Base-by-base conservation (phyloP, 305 asterid species). In the Solanum chacoense region DNA sequence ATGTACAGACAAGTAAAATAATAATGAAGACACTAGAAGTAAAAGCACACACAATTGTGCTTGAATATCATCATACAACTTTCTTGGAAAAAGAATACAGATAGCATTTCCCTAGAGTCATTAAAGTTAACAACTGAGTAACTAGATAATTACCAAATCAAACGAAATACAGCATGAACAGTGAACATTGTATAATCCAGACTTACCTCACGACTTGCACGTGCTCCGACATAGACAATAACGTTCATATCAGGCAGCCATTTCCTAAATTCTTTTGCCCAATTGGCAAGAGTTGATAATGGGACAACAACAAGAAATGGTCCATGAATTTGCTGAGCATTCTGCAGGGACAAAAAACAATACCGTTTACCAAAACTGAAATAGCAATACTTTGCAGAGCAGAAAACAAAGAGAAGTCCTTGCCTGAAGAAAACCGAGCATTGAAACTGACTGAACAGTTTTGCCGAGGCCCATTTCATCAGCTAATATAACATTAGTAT, bases 401-500 rank as follows among this genome's bases (percentile, higher is more conserved):
- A 89, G 37, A 73, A 76, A 88, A 75, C 81, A 20, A 87, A 72
- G 84, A 36, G 84, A 63, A 86, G 28, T 40, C 59, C 50, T 90
- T 92, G 95, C 99, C 99, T 98, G 99, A 89, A 98, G 92, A 94
- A 98, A 98, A 77, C 99, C 99, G 88, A 98, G 98, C 99, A 98
- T 96, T 75, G 99, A 96, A 93, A 96, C 99, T 67, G 99, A 96
- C 95, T 98, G 99, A 87, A 98, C 98, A 89, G 99, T 98, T 93
- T 98, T 98, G 85, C 99, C 99, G 83, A 98, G 98, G 88, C 99
- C 99, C 99, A 96, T 98, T 93, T 98, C 99, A 94, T 98, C 99
- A 89, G 98, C 99, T 92, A 98, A 93, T 91, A 98, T 98, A 50
- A 98, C 99, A 94, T 96, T 98, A 42, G 99, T 96, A 90, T 98